Evolutionary conservation across 2,329 filamentous ascomycete genomes (phyloP), one percentile per base, ranked within the genome.

Genomic region (Microsporum canis): DNA sequence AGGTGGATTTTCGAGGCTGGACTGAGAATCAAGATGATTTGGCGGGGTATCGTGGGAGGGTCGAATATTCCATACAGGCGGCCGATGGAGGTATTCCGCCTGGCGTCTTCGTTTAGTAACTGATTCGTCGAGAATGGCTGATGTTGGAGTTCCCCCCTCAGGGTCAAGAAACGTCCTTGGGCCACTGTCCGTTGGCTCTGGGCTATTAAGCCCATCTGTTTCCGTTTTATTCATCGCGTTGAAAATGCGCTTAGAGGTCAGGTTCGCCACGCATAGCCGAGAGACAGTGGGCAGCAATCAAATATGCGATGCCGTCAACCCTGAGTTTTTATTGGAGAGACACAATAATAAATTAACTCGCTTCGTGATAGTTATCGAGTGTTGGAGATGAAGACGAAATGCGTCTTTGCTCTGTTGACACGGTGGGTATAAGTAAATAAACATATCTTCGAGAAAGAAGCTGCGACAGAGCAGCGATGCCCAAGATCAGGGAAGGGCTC

Each of bases 31-130:
- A 12, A 12, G 12, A 5, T 5, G 31, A 5, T 29, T 23, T 8
- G 17, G 27, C 45, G 45, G 45, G 10, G 12, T n/a, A 5, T 60
- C 36, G 12, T 60, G 39, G 12, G 61, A 59, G n/a, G 64, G 62
- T 31, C 64, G 59, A 29, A 66, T 63, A 39, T 60, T 65, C 66
- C 68, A 71, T 10, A 72, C 67, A 1, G 70, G 68, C 36, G 70
- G 70, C 23, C 71, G 67, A 61, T 68, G 65, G 55, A 70, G 68
- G 59, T 73, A 72, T 53, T 70, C 66, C 0, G 66, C 70, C 61
- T 69, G 70, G 27, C 71, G 69, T 62, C 71, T 67, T 57, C 61
- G 66, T 49, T 55, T 63, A 29, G 64, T 58, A 36, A 70, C 60
- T 6, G 69, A 69, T 53, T 67, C 68, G 17, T 65, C 62, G 6